phyloP scores from a whole-genome alignment of 139 green algal genomes.

The Chlorella sp. region DNA sequence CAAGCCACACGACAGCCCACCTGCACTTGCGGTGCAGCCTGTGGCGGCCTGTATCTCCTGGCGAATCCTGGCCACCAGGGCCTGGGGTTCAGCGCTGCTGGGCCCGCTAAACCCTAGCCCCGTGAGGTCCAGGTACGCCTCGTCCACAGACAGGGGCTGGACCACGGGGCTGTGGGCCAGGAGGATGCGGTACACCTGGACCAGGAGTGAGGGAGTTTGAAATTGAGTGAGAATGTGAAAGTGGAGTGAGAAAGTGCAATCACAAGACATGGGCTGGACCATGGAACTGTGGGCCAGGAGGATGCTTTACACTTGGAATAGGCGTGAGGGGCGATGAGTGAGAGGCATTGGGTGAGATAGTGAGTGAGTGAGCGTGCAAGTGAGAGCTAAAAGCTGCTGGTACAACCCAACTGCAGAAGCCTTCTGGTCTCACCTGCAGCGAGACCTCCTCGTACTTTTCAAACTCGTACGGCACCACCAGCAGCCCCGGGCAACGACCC shows the following conservation, averaged over 20 bases:
- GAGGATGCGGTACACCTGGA: slow-evolving; percentile 84
- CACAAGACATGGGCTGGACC: too few species aligned
- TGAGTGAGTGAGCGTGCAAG: too few species aligned
- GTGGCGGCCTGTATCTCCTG: slow-evolving; percentile 43
- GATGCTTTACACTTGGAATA: too few species aligned
- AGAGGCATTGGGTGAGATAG: too few species aligned
- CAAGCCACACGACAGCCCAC: too few species aligned
- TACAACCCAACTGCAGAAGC: too few species aligned
- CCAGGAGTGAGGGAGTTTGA: too few species aligned
- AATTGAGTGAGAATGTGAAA: too few species aligned
- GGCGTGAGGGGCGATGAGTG: too few species aligned
- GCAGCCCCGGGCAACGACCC: slow-evolving; percentile 73
- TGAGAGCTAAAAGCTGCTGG: too few species aligned
- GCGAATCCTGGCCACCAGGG: slow-evolving; percentile 48
- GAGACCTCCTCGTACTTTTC: slow-evolving; percentile 76
- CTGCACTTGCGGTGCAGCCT: slow-evolving; percentile 55
- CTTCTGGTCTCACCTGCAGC: slow-evolving; percentile 38
- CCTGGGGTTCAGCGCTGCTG: slow-evolving; percentile 57
- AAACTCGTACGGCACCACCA: slow-evolving; percentile 95
- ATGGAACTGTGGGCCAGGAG: too few species aligned
- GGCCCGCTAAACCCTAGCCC: slow-evolving; percentile 55
- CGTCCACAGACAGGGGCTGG: slow-evolving; percentile 87
- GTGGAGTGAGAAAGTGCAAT: too few species aligned
- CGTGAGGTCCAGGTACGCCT: slow-evolving; percentile 91
- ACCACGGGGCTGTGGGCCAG: slow-evolving; percentile 59